A percentile compares a stretch with the other conserved stretches of the same genome.
These are phyloP conservation scores for Cyclanthera cordifolia DNA, from an alignment of 306 rosid species.

Conservation along the genomic window DNA sequence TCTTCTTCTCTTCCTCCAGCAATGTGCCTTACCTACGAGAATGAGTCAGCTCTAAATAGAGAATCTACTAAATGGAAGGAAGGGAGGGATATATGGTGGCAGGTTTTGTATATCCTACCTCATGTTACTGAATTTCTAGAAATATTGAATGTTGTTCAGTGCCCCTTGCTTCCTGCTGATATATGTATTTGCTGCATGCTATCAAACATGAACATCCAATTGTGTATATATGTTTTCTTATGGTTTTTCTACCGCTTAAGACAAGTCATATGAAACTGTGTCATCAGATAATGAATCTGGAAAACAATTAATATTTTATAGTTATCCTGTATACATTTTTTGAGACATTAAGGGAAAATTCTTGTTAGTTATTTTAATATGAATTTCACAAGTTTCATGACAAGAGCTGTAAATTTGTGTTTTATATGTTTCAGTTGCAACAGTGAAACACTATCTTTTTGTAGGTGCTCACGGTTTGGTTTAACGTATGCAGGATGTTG, in stretches of 20 bases:
- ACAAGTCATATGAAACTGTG: not conserved
- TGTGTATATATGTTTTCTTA: not conserved
- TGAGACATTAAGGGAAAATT: not conserved
- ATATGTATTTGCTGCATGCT: conserved; percentile 9
- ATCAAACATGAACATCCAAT: not conserved
- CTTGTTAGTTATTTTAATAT: not conserved
- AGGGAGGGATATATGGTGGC: conserved; percentile 96
- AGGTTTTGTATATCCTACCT: conserved; percentile 48
- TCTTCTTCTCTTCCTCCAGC: conserved; percentile 33
- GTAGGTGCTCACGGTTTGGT: conserved; percentile 13
- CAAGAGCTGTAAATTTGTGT: conserved; percentile 16
- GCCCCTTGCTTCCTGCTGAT: not conserved
- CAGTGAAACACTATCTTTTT: not conserved
- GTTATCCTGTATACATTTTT: not conserved
- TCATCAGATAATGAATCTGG: not conserved
- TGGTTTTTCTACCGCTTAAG: not conserved
- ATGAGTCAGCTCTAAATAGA: conserved; percentile 50
- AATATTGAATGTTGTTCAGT: not conserved
- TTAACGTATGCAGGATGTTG: conserved; percentile 48
- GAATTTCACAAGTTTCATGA: not conserved
- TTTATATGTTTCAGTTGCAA: conserved; percentile 4
- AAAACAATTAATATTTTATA: not conserved
- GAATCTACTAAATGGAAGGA: conserved; percentile 62
- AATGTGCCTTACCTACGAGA: conserved; percentile 63
- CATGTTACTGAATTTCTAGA: not conserved